A percentile compares a stretch with the other conserved stretches of the same genome.
phyloP scores from a whole-genome alignment of 305 asterid genomes.

The Plantago coronopus region DNA sequence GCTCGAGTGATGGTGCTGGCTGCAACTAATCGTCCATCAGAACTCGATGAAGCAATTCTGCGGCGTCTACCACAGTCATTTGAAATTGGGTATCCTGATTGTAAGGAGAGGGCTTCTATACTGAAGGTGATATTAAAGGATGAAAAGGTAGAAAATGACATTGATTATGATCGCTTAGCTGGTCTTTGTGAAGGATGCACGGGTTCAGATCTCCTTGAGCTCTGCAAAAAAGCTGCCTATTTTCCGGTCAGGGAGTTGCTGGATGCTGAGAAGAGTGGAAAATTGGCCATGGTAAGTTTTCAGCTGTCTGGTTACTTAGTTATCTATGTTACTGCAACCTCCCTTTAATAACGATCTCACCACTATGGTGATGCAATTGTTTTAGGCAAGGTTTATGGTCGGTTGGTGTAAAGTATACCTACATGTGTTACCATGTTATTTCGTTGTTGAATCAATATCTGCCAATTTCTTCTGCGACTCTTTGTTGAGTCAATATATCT shows the following conservation, averaged over 20 bases:
- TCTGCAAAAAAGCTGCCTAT: conserved; percentile 90
- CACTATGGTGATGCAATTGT: neutral
- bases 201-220: conserved; percentile 88
- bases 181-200: conserved; percentile 70
- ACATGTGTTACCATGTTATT: no score
- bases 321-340: conserved; percentile 9
- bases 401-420: no score
- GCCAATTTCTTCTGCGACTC: no score
- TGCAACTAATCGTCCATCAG: conserved; percentile 96
- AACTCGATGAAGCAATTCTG: conserved; percentile 95
- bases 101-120: conserved; percentile 60
- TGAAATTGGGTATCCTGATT: conserved; percentile 75
- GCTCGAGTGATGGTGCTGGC: conserved; percentile 95
- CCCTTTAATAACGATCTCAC: conserved; percentile 9
- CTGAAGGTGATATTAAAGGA: conserved; percentile 75
- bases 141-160: conserved; percentile 56
- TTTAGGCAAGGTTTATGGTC: neutral
- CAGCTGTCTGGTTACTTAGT: conserved; percentile 2
- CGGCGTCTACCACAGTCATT: conserved; percentile 93
- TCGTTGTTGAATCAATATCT: no score
- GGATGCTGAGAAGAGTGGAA: conserved; percentile 65
- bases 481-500: no score
- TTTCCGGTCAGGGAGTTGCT: conserved; percentile 75
- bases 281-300: conserved; percentile 39
- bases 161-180: conserved; percentile 64